Evolutionary conservation across 495 filamentous ascomycete species (phyloP).

Genomic region (Chlorociboria aeruginascens): DNA sequence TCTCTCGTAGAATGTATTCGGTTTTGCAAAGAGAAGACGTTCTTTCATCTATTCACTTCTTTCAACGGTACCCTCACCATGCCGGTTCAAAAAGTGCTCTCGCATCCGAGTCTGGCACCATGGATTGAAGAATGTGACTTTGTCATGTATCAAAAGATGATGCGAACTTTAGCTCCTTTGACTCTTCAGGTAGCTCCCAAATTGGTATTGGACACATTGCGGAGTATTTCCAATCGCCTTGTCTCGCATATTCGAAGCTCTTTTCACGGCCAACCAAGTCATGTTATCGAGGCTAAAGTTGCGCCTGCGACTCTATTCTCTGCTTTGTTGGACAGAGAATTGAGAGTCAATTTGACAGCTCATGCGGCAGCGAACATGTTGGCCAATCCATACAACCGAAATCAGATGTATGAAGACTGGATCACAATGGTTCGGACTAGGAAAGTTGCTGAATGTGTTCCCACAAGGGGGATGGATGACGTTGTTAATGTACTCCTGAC

Average conservation of each 20-base stretch:
- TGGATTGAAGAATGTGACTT: conserved; percentile 96
- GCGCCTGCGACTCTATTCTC: conserved; percentile 85
- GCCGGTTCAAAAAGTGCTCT: conserved; percentile 90
- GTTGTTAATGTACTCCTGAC: conserved; percentile 57
- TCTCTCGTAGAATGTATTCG: conserved; percentile 90
- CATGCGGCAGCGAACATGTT: conserved; percentile 73
- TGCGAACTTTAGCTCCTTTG: conserved; percentile 71
- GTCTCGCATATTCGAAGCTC: conserved; percentile 65
- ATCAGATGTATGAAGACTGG: conserved; percentile 93
- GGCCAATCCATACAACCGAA: conserved; percentile 57
- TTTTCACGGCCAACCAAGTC: conserved; percentile 67
- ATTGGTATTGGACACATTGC: conserved; percentile 67
- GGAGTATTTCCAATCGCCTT: conserved; percentile 70
- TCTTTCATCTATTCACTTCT: conserved; percentile 88
- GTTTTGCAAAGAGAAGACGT: conserved; percentile 87
- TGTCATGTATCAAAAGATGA: conserved; percentile 92
- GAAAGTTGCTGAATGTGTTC: conserved; percentile 49
- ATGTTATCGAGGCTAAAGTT: conserved; percentile 76
- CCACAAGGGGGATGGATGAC: conserved; percentile 51
- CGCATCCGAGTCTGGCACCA: conserved; percentile 64
- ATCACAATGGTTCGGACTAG: conserved; percentile 63
- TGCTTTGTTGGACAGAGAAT: conserved; percentile 66
- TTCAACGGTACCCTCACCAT: conserved; percentile 94
- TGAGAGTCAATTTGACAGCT: conserved; percentile 84
- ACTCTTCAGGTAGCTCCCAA: conserved; percentile 83